These are phyloP conservation scores for Wickerhamiella qilinensis DNA, from an alignment of 805 yeast species.

Conservation along the genomic window DNA sequence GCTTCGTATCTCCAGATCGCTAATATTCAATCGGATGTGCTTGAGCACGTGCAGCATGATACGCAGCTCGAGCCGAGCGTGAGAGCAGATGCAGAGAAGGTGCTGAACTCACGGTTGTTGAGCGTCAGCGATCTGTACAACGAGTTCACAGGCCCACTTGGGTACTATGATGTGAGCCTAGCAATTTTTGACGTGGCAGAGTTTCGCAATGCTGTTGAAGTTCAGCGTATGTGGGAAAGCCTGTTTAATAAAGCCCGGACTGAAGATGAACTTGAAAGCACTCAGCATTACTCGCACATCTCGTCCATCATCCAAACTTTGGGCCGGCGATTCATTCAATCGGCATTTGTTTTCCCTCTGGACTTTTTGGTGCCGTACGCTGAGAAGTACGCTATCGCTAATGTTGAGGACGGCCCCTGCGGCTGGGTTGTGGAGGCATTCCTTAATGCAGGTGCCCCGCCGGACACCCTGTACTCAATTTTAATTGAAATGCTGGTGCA, in stretches of 20 bases:
- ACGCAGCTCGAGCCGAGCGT: constrained; percentile 23
- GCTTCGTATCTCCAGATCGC: constrained; percentile 78
- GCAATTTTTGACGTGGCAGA: constrained; percentile 70
- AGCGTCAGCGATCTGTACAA: constrained; percentile 70
- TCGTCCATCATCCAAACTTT: constrained; percentile 27
- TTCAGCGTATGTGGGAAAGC: constrained; percentile 64
- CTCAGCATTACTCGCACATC: constrained; percentile 24
- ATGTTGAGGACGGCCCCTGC: constrained; percentile 24
- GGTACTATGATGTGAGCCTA: constrained; percentile 70
- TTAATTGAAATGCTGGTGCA: constrained; percentile 19
- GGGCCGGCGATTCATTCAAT: constrained; percentile 48
- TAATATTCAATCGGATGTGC: constrained; percentile 58
- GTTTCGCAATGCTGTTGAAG: constrained; percentile 69
- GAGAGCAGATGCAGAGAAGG: constrained; percentile 32
- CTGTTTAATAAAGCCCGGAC: constrained; percentile 37
- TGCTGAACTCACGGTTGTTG: constrained; percentile 48
- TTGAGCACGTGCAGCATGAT: constrained; percentile 26
- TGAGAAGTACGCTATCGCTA: constrained; percentile 36
- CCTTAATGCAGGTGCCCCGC: constrained; percentile 20
- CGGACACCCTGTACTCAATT: constrained; percentile 16
- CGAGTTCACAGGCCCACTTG: constrained; percentile 72
- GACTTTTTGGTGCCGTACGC: constrained; percentile 52
- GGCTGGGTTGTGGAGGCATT: constrained; percentile 27
- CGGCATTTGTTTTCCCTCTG: constrained; percentile 70
- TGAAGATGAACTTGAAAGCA: constrained; percentile 16